Evolutionary conservation across 202 grass and related monocot genomes (phyloP).

Genomic region (Schoenoplectus tabernaemontani): DNA sequence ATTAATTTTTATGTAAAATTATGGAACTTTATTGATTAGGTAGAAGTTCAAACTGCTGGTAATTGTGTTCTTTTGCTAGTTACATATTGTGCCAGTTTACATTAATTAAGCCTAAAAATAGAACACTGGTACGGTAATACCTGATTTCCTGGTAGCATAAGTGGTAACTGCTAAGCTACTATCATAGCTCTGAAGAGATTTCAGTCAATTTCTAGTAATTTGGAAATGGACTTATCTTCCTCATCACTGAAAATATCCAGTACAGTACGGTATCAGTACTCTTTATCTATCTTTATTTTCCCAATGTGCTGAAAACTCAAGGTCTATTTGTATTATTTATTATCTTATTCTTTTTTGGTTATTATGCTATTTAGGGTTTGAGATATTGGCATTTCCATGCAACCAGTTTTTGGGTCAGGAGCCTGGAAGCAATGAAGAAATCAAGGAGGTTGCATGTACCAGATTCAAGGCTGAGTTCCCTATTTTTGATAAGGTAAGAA

Average conservation of each 20-base stretch:
- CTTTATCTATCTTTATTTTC: neutral
- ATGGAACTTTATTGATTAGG: neutral
- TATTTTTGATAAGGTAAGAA: constrained; percentile 56
- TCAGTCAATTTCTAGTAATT: neutral
- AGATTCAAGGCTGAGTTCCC: constrained; percentile 65
- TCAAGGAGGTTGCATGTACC: constrained; percentile 47
- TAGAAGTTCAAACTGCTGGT: neutral
- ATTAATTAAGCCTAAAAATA: neutral
- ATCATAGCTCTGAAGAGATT: too few species aligned
- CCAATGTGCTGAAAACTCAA: neutral
- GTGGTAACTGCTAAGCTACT: neutral
- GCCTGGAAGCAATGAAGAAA: constrained; percentile 62
- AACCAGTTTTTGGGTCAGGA: constrained; percentile 66
- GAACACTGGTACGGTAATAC: neutral
- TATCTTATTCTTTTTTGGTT: neutral
- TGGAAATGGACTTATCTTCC: neutral
- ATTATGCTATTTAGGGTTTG: constrained; percentile 25
- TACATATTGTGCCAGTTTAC: neutral
- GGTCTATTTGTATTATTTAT: neutral
- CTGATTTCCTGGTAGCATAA: neutral
- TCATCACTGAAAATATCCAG: neutral
- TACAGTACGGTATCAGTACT: neutral
- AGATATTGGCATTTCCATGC: constrained; percentile 76
- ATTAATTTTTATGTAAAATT: neutral
- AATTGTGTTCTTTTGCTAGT: neutral